phyloP scores from a whole-genome alignment of 768 basidiomycete species.

The Serendipita sp. region DNA sequence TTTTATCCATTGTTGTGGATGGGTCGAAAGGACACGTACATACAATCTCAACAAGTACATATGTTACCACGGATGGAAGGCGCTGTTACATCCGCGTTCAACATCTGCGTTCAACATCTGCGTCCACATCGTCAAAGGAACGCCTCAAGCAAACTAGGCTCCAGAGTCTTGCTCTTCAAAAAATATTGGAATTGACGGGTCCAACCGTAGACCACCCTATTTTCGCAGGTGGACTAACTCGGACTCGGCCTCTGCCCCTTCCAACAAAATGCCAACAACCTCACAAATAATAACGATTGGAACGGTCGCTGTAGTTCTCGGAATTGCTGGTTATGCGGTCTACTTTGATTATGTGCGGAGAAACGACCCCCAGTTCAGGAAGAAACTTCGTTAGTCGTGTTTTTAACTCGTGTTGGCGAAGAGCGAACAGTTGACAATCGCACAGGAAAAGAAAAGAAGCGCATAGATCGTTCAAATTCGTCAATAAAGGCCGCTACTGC shows the following conservation, averaged over 20 bases:
- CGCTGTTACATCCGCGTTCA: neutral
- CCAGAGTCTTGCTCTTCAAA: too few species aligned
- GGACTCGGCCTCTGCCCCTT: neutral
- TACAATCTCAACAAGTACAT: neutral
- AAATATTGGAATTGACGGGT: too few species aligned
- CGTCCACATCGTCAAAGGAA: too few species aligned
- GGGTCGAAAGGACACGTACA: neutral
- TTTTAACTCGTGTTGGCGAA: conserved; percentile 10
- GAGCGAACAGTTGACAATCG: conserved; percentile 3
- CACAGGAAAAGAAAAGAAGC: conserved; percentile 84
- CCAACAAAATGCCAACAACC: neutral
- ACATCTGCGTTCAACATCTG: too few species aligned
- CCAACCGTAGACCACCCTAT: too few species aligned
- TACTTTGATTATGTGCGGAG: conserved; percentile 94
- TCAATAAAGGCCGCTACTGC: conserved; percentile 19
- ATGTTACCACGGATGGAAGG: neutral
- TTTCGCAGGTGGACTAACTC: neutral
- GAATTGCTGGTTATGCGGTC: conserved; percentile 60
- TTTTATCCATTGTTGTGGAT: conserved; percentile 2
- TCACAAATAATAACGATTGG: conserved; percentile 3
- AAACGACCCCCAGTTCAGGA: conserved; percentile 76
- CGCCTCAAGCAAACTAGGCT: too few species aligned
- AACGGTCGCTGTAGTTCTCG: conserved; percentile 27
- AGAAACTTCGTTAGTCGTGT: conserved; percentile 54
- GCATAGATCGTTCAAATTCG: conserved; percentile 50